A percentile compares a stretch with the other conserved stretches of the same genome.
Conservation (phyloP, 306 rosid genomes). For the Trifolium repens region DNA sequence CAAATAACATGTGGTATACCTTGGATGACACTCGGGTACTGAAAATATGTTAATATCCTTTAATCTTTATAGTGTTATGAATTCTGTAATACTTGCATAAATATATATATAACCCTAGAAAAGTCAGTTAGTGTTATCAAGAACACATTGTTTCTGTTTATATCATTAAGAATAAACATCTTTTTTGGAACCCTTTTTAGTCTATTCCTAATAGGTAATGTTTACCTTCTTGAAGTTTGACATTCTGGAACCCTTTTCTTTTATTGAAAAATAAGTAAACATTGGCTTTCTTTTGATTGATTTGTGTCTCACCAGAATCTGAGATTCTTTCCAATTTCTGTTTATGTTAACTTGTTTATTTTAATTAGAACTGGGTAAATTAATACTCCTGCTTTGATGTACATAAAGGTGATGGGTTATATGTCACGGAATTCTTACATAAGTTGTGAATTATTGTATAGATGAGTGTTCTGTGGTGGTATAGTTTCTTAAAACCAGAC, state of each 20-base stretch:
- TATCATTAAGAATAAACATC: not conserved
- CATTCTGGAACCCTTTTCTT: not conserved
- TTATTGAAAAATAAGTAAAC: not conserved
- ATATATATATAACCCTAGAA: no score
- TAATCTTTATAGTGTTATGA: not conserved
- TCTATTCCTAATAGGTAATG: conserved; percentile 11
- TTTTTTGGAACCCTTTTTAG: not conserved
- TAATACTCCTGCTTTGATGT: conserved; percentile 7
- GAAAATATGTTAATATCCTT: not conserved
- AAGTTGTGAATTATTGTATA: not conserved
- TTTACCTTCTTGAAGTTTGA: not conserved
- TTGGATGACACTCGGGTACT: conserved; percentile 84
- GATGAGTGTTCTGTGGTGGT: not conserved
- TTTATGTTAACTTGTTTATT: not conserved
- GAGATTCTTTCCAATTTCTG: not conserved
- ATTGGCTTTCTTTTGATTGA: not conserved
- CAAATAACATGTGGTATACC: conserved; percentile 90
- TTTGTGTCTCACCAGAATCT: not conserved
- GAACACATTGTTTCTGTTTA: not conserved
- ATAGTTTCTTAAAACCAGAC: not conserved
- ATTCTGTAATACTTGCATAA: not conserved
- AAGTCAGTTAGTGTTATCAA: no score
- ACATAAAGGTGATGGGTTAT: not conserved
- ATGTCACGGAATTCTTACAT: conserved; percentile 9
- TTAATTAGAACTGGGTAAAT: conserved; percentile 1